phyloP scores from a whole-genome alignment of 2,329 filamentous ascomycete genomes.

The Pestalotiopsis sp. region DNA sequence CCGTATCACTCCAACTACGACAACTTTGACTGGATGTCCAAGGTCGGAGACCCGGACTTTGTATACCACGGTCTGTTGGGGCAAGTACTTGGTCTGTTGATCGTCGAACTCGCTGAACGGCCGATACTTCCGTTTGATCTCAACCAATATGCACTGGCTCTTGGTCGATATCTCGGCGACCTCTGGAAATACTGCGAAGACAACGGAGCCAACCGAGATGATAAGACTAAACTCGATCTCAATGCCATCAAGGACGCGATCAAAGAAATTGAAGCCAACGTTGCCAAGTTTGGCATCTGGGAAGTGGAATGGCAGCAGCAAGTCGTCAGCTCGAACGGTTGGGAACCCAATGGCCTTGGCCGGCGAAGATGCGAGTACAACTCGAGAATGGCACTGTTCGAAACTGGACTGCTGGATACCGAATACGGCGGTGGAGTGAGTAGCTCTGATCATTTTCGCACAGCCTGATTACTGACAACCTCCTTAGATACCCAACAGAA shows the following conservation, averaged over 20 bases:
- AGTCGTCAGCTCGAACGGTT: slow-evolving; percentile 72
- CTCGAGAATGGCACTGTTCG: slow-evolving; percentile 76
- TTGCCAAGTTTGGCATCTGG: slow-evolving; percentile 73
- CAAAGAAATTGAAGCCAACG: slow-evolving; percentile 59
- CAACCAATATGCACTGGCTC: slow-evolving; percentile 67
- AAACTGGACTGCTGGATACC: slow-evolving; percentile 80
- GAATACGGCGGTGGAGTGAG: slow-evolving; percentile 74
- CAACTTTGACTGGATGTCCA: slow-evolving; percentile 83
- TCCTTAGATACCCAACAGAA: slow-evolving; percentile 76
- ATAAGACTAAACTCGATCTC: slow-evolving; percentile 48
- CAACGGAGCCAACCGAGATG: slow-evolving; percentile 46
- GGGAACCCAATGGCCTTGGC: slow-evolving; percentile 72
- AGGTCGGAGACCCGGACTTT: slow-evolving; percentile 80
- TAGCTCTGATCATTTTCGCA: slow-evolving; percentile 25
- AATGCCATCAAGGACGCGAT: slow-evolving; percentile 66
- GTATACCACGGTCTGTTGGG: slow-evolving; percentile 78
- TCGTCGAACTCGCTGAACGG: slow-evolving; percentile 81
- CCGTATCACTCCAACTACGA: slow-evolving; percentile 88
- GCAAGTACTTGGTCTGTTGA: slow-evolving; percentile 79
- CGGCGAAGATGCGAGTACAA: slow-evolving; percentile 77
- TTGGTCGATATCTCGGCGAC: slow-evolving; percentile 68
- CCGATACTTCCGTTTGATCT: slow-evolving; percentile 84
- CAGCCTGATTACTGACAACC: slow-evolving; percentile 19
- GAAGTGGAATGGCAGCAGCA: slow-evolving; percentile 75
- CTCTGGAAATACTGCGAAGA: slow-evolving; percentile 67